Evolutionary conservation across 2,329 filamentous ascomycete species (phyloP).

Genomic region (Aciculosporium take): DNA sequence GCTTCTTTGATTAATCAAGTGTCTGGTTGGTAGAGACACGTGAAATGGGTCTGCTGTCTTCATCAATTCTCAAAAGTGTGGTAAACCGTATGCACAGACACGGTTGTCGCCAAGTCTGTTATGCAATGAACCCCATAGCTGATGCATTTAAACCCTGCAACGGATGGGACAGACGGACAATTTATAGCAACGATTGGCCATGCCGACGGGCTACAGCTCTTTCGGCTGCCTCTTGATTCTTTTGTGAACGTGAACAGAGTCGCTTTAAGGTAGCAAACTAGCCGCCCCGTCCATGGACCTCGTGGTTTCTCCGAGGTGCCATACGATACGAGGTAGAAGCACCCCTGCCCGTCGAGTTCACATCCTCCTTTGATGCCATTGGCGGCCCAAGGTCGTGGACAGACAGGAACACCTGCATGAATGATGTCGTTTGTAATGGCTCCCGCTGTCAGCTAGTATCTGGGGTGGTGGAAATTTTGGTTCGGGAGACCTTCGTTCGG

Average conservation of each 20-base stretch:
- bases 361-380: not conserved
- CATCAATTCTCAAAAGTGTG: not conserved
- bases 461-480: not conserved
- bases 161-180: not conserved
- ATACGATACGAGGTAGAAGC: not conserved
- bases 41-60: not conserved
- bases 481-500: not conserved
- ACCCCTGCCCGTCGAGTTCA: not conserved
- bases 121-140: not conserved
- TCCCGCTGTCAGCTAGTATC: constrained; percentile 4
- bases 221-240: not conserved
- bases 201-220: not conserved
- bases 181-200: not conserved
- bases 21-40: not conserved
- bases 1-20: not conserved
- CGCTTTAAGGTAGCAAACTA: not conserved
- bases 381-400: not conserved
- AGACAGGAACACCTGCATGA: not conserved
- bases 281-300: not conserved
- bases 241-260: not conserved
- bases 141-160: not conserved
- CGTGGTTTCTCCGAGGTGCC: not conserved
- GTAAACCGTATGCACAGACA: not conserved
- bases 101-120: not conserved
- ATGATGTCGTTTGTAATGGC: constrained; percentile 3